phyloP scores from a whole-genome alignment of 2,329 filamentous ascomycete genomes.

The Diaporthe batatas region DNA sequence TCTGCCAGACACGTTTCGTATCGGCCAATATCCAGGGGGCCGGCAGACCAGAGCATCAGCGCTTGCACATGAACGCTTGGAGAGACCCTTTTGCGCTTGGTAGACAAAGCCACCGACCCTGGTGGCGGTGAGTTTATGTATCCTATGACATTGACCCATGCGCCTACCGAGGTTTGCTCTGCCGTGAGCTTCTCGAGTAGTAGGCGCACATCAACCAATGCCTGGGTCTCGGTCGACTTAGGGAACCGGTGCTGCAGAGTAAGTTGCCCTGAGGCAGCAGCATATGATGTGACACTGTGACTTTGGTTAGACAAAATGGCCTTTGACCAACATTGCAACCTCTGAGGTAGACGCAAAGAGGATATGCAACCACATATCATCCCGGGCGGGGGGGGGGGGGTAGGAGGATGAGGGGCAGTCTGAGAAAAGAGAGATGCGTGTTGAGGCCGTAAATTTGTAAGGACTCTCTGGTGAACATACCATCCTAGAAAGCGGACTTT shows the following conservation, averaged over 20 bases:
- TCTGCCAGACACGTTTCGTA: slow-evolving; percentile 75
- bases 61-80: slow-evolving; percentile 73
- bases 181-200: slow-evolving; percentile 75
- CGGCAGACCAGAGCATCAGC: slow-evolving; percentile 82
- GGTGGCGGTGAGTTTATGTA: slow-evolving; percentile 68
- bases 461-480: slow-evolving; percentile 65
- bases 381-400: too few species aligned
- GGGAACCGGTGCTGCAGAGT: slow-evolving; percentile 78
- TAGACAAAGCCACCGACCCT: slow-evolving; percentile 17
- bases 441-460: not conserved
- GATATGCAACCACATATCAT: not conserved
- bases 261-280: slow-evolving; percentile 69
- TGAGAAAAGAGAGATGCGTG: not conserved
- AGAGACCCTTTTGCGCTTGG: slow-evolving; percentile 30
- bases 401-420: not conserved
- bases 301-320: slow-evolving; percentile 45
- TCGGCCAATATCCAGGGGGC: slow-evolving; percentile 75
- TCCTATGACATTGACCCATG: slow-evolving; percentile 91
- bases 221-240: slow-evolving; percentile 58
- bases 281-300: slow-evolving; percentile 65
- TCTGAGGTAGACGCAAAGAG: not conserved
- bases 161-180: slow-evolving; percentile 77
- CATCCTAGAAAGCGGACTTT: slow-evolving; percentile 95
- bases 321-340: not conserved
- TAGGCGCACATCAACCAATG: slow-evolving; percentile 78